Conservation (phyloP, 495 filamentous ascomycete species). For the Aspergillus asperescens region DNA sequence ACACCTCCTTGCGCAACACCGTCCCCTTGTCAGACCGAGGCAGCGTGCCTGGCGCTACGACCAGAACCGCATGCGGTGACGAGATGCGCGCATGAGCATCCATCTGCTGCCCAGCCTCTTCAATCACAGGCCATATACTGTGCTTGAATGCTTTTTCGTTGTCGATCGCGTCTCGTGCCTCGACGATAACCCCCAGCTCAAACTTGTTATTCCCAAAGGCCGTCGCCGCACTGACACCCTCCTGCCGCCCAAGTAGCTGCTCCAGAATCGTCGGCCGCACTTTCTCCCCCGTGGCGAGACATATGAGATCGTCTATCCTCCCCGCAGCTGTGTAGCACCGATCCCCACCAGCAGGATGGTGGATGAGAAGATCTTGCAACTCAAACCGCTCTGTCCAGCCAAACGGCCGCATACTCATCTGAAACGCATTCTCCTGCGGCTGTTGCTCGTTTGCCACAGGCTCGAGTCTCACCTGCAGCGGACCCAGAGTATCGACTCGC, state of each 20-base stretch:
- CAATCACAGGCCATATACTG: conserved; percentile 26
- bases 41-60: conserved; percentile 12
- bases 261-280: conserved; percentile 29
- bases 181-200: conserved; percentile 31
- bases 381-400: conserved; percentile 24
- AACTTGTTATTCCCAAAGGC: conserved; percentile 31
- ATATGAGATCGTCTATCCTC: conserved; percentile 34
- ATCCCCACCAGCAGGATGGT: conserved; percentile 13
- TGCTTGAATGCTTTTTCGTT: conserved; percentile 14
- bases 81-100: conserved; percentile 29
- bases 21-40: conserved; percentile 38
- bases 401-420: conserved; percentile 21
- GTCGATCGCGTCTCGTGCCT: conserved; percentile 16
- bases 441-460: conserved; percentile 7
- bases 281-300: conserved; percentile 39
- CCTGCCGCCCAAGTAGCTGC: conserved; percentile 11
- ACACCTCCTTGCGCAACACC: conserved; percentile 26
- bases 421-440: conserved; percentile 8
- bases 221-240: conserved; percentile 23
- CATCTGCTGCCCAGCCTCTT: conserved; percentile 16
- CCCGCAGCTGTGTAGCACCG: conserved; percentile 24
- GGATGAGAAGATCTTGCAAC: conserved; percentile 26
- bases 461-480: no score
- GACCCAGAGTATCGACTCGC: conserved; percentile 26
- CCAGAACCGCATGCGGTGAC: conserved; percentile 23